phyloP scores from a whole-genome alignment of 2,329 filamentous ascomycete species.

The Neonectria sp. region DNA sequence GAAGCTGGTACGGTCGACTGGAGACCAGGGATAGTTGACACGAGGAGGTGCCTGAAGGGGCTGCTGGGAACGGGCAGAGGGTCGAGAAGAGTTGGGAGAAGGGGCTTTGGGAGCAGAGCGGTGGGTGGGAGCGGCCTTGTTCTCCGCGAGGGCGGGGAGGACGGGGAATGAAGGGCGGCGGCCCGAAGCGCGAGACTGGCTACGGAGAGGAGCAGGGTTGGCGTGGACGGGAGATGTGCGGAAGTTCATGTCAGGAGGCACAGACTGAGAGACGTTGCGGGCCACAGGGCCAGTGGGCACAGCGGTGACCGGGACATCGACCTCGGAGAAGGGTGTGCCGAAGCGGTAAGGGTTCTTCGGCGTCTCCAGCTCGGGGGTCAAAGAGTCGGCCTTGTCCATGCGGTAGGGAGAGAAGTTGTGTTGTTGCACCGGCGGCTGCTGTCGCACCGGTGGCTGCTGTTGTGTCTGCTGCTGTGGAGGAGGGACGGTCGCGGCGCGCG shows the following conservation, averaged over 20 bases:
- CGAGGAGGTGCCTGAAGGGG: conserved; percentile 68
- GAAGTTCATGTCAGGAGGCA: conserved; percentile 94
- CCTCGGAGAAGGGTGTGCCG: conserved; percentile 90
- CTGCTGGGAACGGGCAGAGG: conserved; percentile 53
- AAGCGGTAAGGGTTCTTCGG: conserved; percentile 77
- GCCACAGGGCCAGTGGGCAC: conserved; percentile 80
- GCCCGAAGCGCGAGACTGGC: conserved; percentile 69
- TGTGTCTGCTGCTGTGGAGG: conserved; percentile 46
- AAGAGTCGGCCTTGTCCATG: conserved; percentile 66
- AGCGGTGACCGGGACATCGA: conserved; percentile 87
- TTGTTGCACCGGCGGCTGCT: conserved; percentile 41
- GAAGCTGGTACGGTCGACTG: conserved; percentile 60
- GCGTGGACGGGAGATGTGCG: conserved; percentile 59
- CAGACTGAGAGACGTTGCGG: conserved; percentile 88
- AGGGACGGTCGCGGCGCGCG: conserved; percentile 49
- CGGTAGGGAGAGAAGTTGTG: conserved; percentile 63
- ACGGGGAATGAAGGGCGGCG: conserved; percentile 78
- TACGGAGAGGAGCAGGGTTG: conserved; percentile 58
- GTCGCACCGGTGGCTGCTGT: conserved; percentile 36
- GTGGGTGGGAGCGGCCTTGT: conserved; percentile 62
- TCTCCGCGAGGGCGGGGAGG: conserved; percentile 79
- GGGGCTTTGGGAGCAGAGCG: conserved; percentile 49
- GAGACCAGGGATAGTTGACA: conserved; percentile 70
- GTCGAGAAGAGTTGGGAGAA: conserved; percentile 55
- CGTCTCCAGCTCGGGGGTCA: conserved; percentile 71